Evolutionary conservation across 2,329 filamentous ascomycete genomes (phyloP).

Genomic region (Lachnellula occidentalis): DNA sequence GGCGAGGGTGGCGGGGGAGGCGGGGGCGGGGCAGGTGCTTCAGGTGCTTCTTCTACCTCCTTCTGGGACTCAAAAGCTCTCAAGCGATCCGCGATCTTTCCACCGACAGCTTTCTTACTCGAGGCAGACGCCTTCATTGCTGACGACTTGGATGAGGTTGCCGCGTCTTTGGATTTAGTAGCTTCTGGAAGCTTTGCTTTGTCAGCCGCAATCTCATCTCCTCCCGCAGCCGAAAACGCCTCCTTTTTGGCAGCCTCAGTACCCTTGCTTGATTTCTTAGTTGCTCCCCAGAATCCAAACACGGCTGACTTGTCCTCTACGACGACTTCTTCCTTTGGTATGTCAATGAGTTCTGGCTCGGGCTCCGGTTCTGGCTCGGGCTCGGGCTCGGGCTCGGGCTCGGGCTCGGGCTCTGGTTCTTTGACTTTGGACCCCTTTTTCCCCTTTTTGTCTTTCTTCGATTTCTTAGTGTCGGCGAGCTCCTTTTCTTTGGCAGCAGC

Average conservation of each 20-base stretch:
- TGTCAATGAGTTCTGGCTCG: slow-evolving; percentile 26
- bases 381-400: slow-evolving; percentile 21
- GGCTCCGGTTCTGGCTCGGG: slow-evolving; percentile 21
- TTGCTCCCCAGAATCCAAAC: slow-evolving; percentile 54
- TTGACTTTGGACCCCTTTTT: slow-evolving; percentile 21
- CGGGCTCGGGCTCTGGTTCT: slow-evolving; percentile 19
- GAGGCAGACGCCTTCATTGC: slow-evolving; percentile 35
- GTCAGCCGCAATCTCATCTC: slow-evolving; percentile 46
- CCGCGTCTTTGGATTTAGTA: slow-evolving; percentile 37
- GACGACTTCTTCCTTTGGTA: slow-evolving; percentile 34
- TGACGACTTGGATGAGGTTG: slow-evolving; percentile 35
- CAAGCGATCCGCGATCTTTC: slow-evolving; percentile 52
- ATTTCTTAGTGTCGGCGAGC: slow-evolving; percentile 31
- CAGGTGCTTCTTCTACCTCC: too few species aligned
- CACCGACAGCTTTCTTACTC: slow-evolving; percentile 43
- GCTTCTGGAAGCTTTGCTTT: slow-evolving; percentile 44
- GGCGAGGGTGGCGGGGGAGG: slow-evolving; percentile 36
- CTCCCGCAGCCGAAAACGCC: slow-evolving; percentile 31
- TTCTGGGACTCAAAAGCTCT: slow-evolving; percentile 48
- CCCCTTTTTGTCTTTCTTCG: slow-evolving; percentile 35
- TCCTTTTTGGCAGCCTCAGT: slow-evolving; percentile 33
- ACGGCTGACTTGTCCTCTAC: slow-evolving; percentile 28
- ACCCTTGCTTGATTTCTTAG: slow-evolving; percentile 38
- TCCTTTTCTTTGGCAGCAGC: slow-evolving; percentile 32
- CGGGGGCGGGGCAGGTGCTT: slow-evolving; percentile 25